Evolutionary conservation across 129 eudicot genomes (phyloP).

Genomic region (Dittrichia graveolens): DNA sequence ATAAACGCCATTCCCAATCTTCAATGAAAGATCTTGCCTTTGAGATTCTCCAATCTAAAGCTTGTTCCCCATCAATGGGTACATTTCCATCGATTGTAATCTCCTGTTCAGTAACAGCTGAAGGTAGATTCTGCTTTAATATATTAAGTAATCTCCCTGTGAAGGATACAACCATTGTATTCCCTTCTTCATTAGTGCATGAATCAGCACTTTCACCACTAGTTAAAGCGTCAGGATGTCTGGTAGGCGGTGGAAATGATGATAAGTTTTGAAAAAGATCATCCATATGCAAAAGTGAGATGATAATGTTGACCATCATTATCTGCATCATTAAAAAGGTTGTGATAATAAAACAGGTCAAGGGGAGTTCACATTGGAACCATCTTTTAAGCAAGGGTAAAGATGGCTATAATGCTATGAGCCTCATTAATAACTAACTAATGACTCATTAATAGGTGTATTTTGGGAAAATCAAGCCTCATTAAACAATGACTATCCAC

Average conservation of each 20-base stretch:
- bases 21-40: slow-evolving; percentile 78
- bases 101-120: slow-evolving; percentile 56
- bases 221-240: slow-evolving; percentile 28
- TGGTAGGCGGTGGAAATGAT: slow-evolving; percentile 44
- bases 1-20: slow-evolving; percentile 99
- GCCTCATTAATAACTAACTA: no score
- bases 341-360: neutral
- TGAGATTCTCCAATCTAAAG: slow-evolving; percentile 86
- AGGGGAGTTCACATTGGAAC: neutral
- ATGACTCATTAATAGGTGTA: no score
- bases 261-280: slow-evolving; percentile 53
- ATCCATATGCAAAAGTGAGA: slow-evolving; percentile 84
- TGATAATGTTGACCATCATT: slow-evolving; percentile 87
- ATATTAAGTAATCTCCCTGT: slow-evolving; percentile 65
- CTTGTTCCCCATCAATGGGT: slow-evolving; percentile 62
- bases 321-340: slow-evolving; percentile 58
- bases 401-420: no score
- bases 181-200: slow-evolving; percentile 59
- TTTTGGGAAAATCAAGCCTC: no score
- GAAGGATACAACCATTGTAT: slow-evolving; percentile 72
- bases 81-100: slow-evolving; percentile 42
- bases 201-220: slow-evolving; percentile 43
- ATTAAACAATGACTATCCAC: no score
- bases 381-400: neutral
- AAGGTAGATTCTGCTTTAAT: slow-evolving; percentile 71